Percentiles rank a stretch among this genome's conserved stretches.
These are phyloP conservation scores for Sanghuangporus baumii DNA, from an alignment of 1,284 basidiomycete genomes.

Conservation along the genomic window DNA sequence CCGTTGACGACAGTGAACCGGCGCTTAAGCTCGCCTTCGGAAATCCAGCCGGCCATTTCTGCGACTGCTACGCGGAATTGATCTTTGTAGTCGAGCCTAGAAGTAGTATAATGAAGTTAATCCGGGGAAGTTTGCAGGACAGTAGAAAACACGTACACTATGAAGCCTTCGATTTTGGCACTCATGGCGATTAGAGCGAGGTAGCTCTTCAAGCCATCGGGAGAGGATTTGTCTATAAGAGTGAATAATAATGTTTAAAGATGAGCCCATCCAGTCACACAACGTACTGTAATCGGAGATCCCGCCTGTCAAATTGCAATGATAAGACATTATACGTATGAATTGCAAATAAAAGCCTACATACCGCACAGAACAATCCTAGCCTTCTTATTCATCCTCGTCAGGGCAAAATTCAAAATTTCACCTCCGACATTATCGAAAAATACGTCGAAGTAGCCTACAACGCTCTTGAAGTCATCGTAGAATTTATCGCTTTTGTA, in stretches of 20 bases:
- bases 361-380: conserved; percentile 72
- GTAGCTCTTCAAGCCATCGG: conserved; percentile 58
- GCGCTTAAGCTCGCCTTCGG: conserved; percentile 72
- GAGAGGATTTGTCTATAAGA: conserved; percentile 42
- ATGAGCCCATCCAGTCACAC: neutral
- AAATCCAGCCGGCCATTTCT: conserved; percentile 50
- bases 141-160: conserved; percentile 47
- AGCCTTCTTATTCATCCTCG: conserved; percentile 69
- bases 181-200: conserved; percentile 68
- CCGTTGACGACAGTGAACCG: conserved; percentile 78
- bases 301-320: conserved; percentile 42
- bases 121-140: conserved; percentile 2
- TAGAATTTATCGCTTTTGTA: conserved; percentile 80
- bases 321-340: neutral
- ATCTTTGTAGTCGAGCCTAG: conserved; percentile 60
- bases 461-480: conserved; percentile 52
- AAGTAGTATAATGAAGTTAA: neutral
- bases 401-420: conserved; percentile 72
- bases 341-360: conserved; percentile 22
- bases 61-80: conserved; percentile 49
- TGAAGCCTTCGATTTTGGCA: conserved; percentile 78
- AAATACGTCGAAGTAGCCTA: conserved; percentile 71
- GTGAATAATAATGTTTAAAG: neutral
- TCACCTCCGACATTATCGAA: conserved; percentile 90
- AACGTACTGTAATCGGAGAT: conserved; percentile 73